A percentile compares a stretch with the other conserved stretches of the same genome.
These are phyloP conservation scores for Castanea sativa DNA, from an alignment of 306 rosid species.

Conservation along the genomic window DNA sequence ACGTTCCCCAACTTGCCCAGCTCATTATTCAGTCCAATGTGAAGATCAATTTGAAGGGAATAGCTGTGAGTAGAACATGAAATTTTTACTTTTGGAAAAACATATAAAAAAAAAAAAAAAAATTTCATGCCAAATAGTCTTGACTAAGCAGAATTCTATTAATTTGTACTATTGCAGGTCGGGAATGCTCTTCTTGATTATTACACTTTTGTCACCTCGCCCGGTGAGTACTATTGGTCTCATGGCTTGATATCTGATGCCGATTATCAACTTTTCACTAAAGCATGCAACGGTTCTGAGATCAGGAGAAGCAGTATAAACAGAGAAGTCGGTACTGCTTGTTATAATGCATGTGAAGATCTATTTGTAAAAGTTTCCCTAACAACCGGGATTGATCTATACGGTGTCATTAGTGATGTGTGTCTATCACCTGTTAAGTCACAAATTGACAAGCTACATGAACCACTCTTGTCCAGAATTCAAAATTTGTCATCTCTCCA, in stretches of 20 bases:
- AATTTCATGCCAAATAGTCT: not conserved
- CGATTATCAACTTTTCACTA: constrained; percentile 10
- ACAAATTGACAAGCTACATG: not conserved
- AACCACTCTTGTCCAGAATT: not conserved
- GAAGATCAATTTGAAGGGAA: constrained; percentile 35
- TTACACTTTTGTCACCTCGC: constrained; percentile 21
- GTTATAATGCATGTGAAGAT: not conserved
- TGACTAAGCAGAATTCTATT: not conserved
- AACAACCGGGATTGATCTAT: no score
- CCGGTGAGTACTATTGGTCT: constrained; percentile 33
- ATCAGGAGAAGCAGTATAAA: not conserved
- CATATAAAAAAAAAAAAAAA: not conserved
- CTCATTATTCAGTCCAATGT: constrained; percentile 31
- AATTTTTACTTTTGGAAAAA: not conserved
- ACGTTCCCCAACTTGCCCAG: constrained; percentile 45
- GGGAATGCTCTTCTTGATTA: constrained; percentile 40
- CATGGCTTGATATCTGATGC: constrained; percentile 34
- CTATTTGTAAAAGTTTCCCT: no score
- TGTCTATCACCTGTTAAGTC: not conserved
- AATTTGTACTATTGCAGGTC: constrained; percentile 22
- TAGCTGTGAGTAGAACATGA: constrained; percentile 35
- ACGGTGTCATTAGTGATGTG: not conserved
- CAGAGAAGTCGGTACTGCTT: not conserved
- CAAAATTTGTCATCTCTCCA: not conserved
- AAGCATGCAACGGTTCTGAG: constrained; percentile 26